These are phyloP conservation scores for Paramecium octaurelia DNA, from an alignment of 73 alveolate genomes.

Conservation along the genomic window DNA sequence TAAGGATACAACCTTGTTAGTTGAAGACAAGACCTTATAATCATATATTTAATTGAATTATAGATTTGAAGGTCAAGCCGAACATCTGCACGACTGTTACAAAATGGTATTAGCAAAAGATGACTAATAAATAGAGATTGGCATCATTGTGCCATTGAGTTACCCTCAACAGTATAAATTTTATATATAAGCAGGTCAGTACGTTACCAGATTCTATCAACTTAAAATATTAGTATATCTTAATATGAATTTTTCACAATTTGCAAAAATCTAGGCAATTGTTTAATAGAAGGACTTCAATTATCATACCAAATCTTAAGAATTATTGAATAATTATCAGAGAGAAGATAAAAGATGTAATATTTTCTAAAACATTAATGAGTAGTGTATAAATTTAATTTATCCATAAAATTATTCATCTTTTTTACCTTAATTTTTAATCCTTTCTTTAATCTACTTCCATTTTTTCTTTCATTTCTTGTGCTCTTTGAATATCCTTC, in stretches of 20 bases:
- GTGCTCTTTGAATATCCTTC: conserved; percentile 19
- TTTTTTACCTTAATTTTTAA: conserved; percentile 21
- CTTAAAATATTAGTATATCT: background rate
- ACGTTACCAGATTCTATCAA: background rate
- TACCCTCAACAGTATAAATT: conserved; percentile 18
- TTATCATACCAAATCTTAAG: conserved; percentile 12
- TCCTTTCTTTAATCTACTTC: conserved; percentile 59
- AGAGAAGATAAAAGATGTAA: background rate
- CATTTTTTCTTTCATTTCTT: conserved; percentile 53
- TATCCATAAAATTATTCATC: background rate
- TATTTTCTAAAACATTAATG: background rate
- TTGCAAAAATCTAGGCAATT: background rate
- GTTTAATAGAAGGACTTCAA: conserved; percentile 18
- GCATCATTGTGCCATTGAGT: background rate
- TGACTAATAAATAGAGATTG: background rate
- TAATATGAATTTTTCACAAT: background rate
- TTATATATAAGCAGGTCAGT: background rate
- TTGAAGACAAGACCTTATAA: background rate
- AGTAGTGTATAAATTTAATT: conserved; percentile 4
- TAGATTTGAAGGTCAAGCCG: background rate
- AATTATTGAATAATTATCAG: background rate
- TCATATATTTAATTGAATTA: background rate
- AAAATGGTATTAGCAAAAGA: conserved; percentile 6
- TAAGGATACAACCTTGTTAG: background rate
- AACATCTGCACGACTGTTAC: conserved; percentile 42